Evolutionary conservation across 805 yeast genomes (phyloP).

Genomic region (Ogataea nitratoaversa): DNA sequence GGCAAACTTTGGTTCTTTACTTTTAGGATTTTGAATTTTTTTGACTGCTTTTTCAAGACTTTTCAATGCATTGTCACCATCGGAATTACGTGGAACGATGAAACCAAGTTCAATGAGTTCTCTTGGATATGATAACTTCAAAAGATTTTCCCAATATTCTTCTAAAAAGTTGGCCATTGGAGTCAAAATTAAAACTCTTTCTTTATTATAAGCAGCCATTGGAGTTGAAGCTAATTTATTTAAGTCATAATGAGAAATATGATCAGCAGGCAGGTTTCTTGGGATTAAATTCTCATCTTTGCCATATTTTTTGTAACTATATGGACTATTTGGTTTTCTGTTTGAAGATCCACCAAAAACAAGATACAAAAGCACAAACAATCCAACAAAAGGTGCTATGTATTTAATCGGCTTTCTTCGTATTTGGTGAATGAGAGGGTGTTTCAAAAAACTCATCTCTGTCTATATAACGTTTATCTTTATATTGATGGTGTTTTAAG

Average conservation of each 20-base stretch:
- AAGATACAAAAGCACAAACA: slow-evolving; percentile 39
- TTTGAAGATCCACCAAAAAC: slow-evolving; percentile 33
- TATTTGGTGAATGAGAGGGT: slow-evolving; percentile 43
- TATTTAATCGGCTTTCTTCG: slow-evolving; percentile 55
- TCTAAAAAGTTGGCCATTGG: slow-evolving; percentile 87
- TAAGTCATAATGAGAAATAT: slow-evolving; percentile 79
- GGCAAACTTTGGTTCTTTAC: slow-evolving; percentile 60
- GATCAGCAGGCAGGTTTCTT: slow-evolving; percentile 62
- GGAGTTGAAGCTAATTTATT: slow-evolving; percentile 71
- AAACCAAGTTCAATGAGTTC: slow-evolving; percentile 84
- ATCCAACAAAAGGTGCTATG: slow-evolving; percentile 42
- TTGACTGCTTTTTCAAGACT: slow-evolving; percentile 74
- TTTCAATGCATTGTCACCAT: slow-evolving; percentile 77
- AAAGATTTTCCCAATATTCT: slow-evolving; percentile 83
- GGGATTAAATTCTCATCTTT: slow-evolving; percentile 52
- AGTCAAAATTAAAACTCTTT: slow-evolving; percentile 79
- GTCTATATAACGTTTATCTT: background rate
- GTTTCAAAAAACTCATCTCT: slow-evolving; percentile 3
- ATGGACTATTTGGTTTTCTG: slow-evolving; percentile 23
- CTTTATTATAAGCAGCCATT: slow-evolving; percentile 69
- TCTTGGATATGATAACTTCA: slow-evolving; percentile 76
- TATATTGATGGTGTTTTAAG: background rate
- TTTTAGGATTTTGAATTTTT: slow-evolving; percentile 52
- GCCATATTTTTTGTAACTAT: slow-evolving; percentile 40
- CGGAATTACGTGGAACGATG: slow-evolving; percentile 76